Percentiles rank a stretch among this genome's conserved stretches.
These are phyloP conservation scores for Tuber umbilicatum DNA, from an alignment of 495 filamentous ascomycete species.

Conservation along the genomic window DNA sequence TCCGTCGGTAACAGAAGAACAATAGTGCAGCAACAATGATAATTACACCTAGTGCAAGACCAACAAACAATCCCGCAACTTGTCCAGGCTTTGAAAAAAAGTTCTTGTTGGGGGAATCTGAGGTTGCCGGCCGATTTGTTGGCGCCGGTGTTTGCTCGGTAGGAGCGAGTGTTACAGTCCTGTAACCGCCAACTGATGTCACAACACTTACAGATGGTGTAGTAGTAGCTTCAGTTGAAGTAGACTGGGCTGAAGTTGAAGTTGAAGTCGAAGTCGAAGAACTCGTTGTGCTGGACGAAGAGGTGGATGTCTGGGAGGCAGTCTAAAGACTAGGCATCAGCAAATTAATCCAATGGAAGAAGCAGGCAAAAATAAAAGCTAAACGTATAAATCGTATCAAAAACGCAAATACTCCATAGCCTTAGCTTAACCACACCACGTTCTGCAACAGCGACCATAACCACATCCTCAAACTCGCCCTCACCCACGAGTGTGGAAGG, in stretches of 20 bases:
- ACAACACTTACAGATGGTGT: constrained; percentile 48
- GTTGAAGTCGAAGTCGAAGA: constrained; percentile 23
- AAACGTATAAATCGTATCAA: not conserved
- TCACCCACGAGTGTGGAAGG: constrained; percentile 22
- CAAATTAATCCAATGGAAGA: constrained; percentile 1
- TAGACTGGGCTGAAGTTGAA: constrained; percentile 24
- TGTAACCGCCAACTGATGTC: constrained; percentile 49
- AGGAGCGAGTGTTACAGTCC: constrained; percentile 51
- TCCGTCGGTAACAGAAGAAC: constrained; percentile 31
- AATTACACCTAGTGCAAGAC: constrained; percentile 40
- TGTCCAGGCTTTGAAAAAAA: constrained; percentile 41
- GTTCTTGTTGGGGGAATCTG: constrained; percentile 2
- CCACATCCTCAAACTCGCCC: constrained; percentile 7
- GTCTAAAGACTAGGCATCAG: constrained; percentile 19
- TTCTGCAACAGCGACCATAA: constrained; percentile 17
- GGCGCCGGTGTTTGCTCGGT: constrained; percentile 39
- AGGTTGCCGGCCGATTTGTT: not conserved
- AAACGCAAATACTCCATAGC: not conserved
- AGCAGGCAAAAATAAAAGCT: not conserved
- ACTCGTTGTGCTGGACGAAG: constrained; percentile 32
- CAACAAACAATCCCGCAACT: constrained; percentile 43
- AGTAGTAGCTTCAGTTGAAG: not conserved
- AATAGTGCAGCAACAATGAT: constrained; percentile 36
- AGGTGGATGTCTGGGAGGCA: constrained; percentile 18
- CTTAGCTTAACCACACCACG: not conserved